Evolutionary conservation across 257 asterid genomes (phyloP).

Genomic region (Asclepias syriaca): DNA sequence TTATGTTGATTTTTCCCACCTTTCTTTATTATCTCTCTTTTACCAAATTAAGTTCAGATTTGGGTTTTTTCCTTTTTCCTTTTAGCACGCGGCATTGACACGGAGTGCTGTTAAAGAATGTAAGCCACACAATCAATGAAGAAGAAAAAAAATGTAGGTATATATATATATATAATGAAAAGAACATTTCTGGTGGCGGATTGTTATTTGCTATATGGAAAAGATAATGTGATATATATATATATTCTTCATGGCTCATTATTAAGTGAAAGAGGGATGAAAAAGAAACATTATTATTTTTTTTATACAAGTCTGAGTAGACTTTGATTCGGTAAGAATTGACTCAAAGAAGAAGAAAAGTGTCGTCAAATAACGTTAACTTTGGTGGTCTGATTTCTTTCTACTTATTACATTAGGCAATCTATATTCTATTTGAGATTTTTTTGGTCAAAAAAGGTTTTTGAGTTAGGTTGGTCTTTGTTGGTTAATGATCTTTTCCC

Average conservation of each 20-base stretch:
- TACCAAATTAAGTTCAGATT: not conserved
- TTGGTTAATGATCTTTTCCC: not conserved
- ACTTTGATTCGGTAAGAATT: conserved; percentile 6
- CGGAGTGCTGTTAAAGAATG: not conserved
- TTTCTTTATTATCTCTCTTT: no score
- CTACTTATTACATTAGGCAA: not conserved
- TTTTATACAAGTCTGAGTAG: not conserved
- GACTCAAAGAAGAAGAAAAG: conserved; percentile 2
- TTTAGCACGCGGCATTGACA: conserved; percentile 14
- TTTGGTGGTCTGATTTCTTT: not conserved
- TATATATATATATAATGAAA: not conserved
- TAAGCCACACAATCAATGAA: not conserved
- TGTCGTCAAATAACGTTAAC: not conserved
- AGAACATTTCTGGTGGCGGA: conserved; percentile 5
- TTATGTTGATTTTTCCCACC: no score
- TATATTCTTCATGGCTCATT: no score
- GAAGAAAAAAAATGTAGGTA: not conserved
- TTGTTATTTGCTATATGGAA: conserved; percentile 4
- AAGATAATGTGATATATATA: conserved; percentile 2
- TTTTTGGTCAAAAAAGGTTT: not conserved
- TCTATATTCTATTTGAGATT: not conserved
- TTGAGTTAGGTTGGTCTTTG: not conserved
- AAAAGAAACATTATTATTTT: conserved; percentile 5
- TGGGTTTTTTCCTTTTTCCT: not conserved
- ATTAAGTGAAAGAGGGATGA: not conserved